These are phyloP conservation scores for Datura wrightii DNA, from an alignment of 257 asterid species.

Conservation along the genomic window DNA sequence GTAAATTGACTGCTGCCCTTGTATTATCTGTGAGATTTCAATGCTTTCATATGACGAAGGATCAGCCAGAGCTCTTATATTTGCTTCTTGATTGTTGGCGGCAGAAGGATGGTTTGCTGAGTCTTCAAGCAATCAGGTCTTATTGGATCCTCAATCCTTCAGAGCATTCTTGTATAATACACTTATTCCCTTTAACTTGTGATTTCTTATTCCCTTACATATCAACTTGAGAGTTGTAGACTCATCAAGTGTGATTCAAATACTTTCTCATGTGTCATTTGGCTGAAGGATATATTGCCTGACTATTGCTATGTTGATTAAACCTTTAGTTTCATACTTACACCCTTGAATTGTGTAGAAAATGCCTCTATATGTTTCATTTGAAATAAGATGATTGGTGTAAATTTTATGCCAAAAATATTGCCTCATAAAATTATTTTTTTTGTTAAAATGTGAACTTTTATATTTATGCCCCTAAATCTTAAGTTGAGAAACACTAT, in stretches of 20 bases:
- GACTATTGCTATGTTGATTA: background rate
- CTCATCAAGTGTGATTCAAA: background rate
- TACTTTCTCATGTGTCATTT: background rate
- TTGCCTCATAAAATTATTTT: too few species aligned
- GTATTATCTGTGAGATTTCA: background rate
- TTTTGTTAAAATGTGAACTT: background rate
- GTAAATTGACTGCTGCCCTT: background rate
- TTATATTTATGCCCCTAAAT: background rate
- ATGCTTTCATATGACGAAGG: background rate
- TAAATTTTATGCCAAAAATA: background rate
- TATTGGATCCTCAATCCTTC: background rate
- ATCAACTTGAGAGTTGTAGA: background rate
- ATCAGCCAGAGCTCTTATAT: background rate
- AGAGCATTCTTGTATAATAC: background rate
- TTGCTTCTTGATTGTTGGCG: conserved; percentile 20
- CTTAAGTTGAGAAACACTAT: background rate
- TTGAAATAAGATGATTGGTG: background rate
- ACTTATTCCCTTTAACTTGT: background rate
- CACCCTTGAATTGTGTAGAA: background rate
- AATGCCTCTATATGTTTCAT: background rate
- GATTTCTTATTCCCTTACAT: background rate
- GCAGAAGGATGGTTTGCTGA: conserved; percentile 86
- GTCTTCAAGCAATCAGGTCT: conserved; percentile 77
- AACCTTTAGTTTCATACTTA: background rate
- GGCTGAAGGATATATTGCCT: background rate